Evolutionary conservation across 2,329 filamentous ascomycete genomes (phyloP), one percentile per base, ranked within the genome.

Genomic region (Fusarium cicatricum): DNA sequence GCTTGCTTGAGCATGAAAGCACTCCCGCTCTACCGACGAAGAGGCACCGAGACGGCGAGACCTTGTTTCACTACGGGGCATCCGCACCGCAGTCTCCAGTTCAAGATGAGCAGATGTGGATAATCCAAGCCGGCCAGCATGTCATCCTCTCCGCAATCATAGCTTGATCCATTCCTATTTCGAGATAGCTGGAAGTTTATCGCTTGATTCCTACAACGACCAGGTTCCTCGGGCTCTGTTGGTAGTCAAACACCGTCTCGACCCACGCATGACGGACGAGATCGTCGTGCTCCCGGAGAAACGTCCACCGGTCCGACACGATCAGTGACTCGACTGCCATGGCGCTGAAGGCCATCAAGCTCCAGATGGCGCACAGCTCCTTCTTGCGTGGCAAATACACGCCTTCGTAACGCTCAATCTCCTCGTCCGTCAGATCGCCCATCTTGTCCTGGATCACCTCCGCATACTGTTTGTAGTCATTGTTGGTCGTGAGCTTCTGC

Each of bases 261-360:
- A 97, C 93, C 95, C 95, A 99, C 55, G 88, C 90, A 62, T 90
- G 83, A 62, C 84, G 78, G 38, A 92, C 87, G 7, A 88, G 77
- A 36, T 89, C 84, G 43, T 77, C 69, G 65, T 96, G 90, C 77
- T 99, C 94, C 53, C 80, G 84, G 64, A 99, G 78, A 77, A 89
- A 99, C 58, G 90, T 78, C 90, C 92, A 99, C 39, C 95, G 84
- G 79, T 99, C 95, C 39, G 89, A 86, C 45, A 96, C 92, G 67
- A 99, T 94, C 55, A 96, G 79, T 28, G 92, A 91, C 78, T 99
- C 95, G 3, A 96, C 88, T 4, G 97, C 89, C 16, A 86, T 86
- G 3, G 94, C 93, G 72, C 92, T 96, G 69, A 97, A 97, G 1
- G 95, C 93, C 94, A 99, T 99, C 68, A 99, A 74, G 65, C 86